Conservation (phyloP, 768 basidiomycete species). For the Boletus reticuloceps region DNA sequence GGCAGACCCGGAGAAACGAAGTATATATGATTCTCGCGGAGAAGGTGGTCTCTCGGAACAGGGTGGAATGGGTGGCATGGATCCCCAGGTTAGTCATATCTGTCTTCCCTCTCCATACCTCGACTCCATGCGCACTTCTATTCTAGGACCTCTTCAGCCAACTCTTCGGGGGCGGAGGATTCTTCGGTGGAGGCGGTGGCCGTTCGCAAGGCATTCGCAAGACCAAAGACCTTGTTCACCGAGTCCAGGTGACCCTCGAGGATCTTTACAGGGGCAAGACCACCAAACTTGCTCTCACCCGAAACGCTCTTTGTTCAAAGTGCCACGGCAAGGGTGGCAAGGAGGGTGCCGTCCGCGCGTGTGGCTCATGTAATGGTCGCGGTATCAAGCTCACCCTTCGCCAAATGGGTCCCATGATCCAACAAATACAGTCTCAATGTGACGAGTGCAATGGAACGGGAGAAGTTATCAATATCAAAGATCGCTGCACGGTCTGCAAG, state of each 20-base stretch:
- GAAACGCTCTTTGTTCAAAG: slow-evolving; percentile 89
- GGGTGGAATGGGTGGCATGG: slow-evolving; percentile 94
- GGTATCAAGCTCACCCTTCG: slow-evolving; percentile 89
- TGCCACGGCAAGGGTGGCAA: slow-evolving; percentile 98
- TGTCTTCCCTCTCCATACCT: neutral
- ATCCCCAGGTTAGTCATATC: slow-evolving; percentile 69
- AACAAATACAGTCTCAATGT: slow-evolving; percentile 95
- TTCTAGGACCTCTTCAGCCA: slow-evolving; percentile 92
- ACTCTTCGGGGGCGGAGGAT: slow-evolving; percentile 83
- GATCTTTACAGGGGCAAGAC: slow-evolving; percentile 99
- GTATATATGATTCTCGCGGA: slow-evolving; percentile 84
- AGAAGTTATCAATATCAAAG: slow-evolving; percentile 91
- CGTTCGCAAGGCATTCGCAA: slow-evolving; percentile 76
- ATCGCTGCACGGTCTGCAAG: slow-evolving; percentile 88
- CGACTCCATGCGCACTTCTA: neutral
- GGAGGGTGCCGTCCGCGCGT: slow-evolving; percentile 87
- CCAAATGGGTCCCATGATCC: slow-evolving; percentile 99
- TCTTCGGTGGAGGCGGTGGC: slow-evolving; percentile 69
- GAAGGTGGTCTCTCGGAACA: slow-evolving; percentile 87
- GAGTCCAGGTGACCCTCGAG: slow-evolving; percentile 93
- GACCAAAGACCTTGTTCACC: slow-evolving; percentile 97
- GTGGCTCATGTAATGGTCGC: slow-evolving; percentile 78
- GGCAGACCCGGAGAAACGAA: slow-evolving; percentile 81
- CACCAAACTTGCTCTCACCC: slow-evolving; percentile 94
- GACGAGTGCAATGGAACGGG: slow-evolving; percentile 93